These are phyloP conservation scores for Penicillium decumbens DNA, from an alignment of 2,329 filamentous ascomycete genomes.

Conservation along the genomic window DNA sequence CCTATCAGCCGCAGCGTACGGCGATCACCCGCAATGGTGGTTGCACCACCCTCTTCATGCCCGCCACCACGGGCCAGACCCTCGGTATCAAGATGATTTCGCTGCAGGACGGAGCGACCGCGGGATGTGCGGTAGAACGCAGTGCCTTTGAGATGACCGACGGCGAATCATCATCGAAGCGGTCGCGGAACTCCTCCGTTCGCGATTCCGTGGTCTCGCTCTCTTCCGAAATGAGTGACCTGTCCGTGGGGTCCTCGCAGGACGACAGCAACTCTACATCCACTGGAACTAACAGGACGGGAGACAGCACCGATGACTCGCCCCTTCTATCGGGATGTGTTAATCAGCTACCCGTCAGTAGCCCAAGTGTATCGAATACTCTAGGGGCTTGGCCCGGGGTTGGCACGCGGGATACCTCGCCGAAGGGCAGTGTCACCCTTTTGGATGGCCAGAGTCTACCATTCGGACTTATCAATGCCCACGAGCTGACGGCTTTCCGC, in stretches of 20 bases:
- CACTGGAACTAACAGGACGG: slow-evolving; percentile 3
- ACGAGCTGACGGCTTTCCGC: slow-evolving; percentile 65
- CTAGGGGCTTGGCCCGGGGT: slow-evolving; percentile 34
- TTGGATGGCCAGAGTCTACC: slow-evolving; percentile 56
- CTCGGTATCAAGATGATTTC: slow-evolving; percentile 64
- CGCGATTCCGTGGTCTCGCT: slow-evolving; percentile 35
- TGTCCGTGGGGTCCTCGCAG: slow-evolving; percentile 34
- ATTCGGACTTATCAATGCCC: slow-evolving; percentile 61
- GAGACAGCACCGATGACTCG: slow-evolving; percentile 25
- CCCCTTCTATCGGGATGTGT: slow-evolving; percentile 30
- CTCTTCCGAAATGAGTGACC: slow-evolving; percentile 32
- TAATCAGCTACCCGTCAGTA: slow-evolving; percentile 27
- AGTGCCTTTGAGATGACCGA: slow-evolving; percentile 16
- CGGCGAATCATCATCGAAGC: slow-evolving; percentile 12
- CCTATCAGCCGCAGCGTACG: slow-evolving; percentile 59
- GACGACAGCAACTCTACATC: slow-evolving; percentile 24
- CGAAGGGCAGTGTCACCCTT: slow-evolving; percentile 56
- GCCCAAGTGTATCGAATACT: slow-evolving; percentile 25
- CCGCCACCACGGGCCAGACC: slow-evolving; percentile 55
- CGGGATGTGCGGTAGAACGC: slow-evolving; percentile 34
- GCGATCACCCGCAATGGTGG: slow-evolving; percentile 58
- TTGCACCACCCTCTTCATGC: slow-evolving; percentile 63
- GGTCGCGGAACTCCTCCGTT: slow-evolving; percentile 15
- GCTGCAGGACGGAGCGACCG: slow-evolving; percentile 37
- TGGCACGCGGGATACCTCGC: slow-evolving; percentile 43